Evolutionary conservation across 2,329 filamentous ascomycete species (phyloP).

Genomic region (Fusarium phyllophilum): DNA sequence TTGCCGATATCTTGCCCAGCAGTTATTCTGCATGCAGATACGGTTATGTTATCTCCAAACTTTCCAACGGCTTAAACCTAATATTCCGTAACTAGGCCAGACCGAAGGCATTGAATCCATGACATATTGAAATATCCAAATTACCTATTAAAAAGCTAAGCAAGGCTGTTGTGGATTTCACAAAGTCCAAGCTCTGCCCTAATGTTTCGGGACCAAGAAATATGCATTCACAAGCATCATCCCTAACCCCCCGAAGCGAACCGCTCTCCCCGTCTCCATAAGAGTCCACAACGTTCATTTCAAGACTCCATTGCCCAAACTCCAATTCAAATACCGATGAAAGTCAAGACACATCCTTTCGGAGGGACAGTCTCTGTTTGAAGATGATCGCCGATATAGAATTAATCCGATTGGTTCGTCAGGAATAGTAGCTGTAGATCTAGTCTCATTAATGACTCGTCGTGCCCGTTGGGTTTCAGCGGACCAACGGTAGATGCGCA

Average conservation of each 20-base stretch:
- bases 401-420: neutral
- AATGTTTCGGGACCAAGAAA: neutral
- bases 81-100: no score
- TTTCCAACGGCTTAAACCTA: neutral
- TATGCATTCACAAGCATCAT: neutral
- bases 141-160: neutral
- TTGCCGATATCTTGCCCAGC: rapidly evolving
- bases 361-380: neutral
- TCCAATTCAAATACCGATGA: neutral
- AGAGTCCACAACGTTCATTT: neutral
- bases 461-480: neutral
- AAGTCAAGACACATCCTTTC: neutral
- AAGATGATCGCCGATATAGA: neutral
- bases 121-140: neutral
- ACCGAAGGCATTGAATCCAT: neutral
- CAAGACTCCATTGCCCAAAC: neutral
- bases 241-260: neutral
- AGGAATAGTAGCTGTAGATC: neutral
- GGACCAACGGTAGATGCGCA: neutral
- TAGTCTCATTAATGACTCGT: neutral
- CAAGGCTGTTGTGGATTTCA: neutral
- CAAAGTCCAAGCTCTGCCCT: neutral
- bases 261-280: neutral
- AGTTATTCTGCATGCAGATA: rapidly evolving
- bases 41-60: neutral